These are phyloP conservation scores for Ophiostoma ulmi DNA, from an alignment of 2,329 filamentous ascomycete genomes.

Conservation along the genomic window DNA sequence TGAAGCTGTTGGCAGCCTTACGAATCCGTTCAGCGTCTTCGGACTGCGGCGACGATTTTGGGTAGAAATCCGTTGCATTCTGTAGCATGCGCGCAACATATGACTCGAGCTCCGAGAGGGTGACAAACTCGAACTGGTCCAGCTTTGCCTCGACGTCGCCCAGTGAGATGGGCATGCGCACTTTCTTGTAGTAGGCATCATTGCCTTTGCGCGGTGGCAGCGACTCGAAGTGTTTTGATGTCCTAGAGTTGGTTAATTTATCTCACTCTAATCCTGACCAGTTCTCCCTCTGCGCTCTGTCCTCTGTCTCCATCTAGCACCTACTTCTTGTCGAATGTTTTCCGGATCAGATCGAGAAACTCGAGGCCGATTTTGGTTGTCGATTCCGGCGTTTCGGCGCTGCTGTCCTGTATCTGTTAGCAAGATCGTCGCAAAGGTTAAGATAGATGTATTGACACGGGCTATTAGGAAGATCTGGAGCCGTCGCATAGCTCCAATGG, in stretches of 20 bases:
- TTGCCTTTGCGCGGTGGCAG: constrained; percentile 60
- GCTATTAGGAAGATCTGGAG: background rate
- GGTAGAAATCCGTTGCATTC: constrained; percentile 81
- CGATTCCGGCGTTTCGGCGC: constrained; percentile 59
- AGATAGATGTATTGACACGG: background rate
- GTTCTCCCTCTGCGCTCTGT: background rate
- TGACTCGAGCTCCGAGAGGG: constrained; percentile 69
- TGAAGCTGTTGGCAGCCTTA: constrained; percentile 81
- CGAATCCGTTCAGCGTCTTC: constrained; percentile 82
- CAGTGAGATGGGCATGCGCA: constrained; percentile 72
- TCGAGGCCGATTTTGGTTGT: constrained; percentile 66
- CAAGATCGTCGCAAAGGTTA: background rate
- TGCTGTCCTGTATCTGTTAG: constrained; percentile 34
- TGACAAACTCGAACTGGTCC: constrained; percentile 61
- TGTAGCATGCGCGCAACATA: constrained; percentile 83
- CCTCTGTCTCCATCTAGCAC: constrained; percentile 30
- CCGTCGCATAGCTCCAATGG: background rate
- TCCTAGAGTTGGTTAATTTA: constrained; percentile 36
- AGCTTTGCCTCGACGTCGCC: constrained; percentile 72
- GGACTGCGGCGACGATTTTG: constrained; percentile 65
- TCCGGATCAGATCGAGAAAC: constrained; percentile 69
- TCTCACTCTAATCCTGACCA: background rate
- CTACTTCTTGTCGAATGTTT: constrained; percentile 77
- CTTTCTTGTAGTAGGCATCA: constrained; percentile 71
- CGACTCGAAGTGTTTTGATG: constrained; percentile 69